Percentiles rank a stretch among this genome's conserved stretches.
Conservation (phyloP, 2,329 filamentous ascomycete species). For the Fusarium luffae region DNA sequence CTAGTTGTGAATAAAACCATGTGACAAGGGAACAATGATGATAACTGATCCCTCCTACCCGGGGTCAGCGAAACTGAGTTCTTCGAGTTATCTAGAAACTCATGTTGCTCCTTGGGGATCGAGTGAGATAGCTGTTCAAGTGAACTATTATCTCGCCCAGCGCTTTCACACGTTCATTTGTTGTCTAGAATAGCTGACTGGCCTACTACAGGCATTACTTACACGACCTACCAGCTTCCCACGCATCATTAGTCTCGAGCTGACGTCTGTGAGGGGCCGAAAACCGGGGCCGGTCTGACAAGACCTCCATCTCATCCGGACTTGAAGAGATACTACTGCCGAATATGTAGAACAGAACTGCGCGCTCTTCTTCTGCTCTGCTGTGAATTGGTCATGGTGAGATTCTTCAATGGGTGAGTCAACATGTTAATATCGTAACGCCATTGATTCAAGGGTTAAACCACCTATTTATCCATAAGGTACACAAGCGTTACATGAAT, state of each 20-base stretch:
- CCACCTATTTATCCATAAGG: constrained; percentile 19
- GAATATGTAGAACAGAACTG: neutral
- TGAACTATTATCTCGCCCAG: neutral
- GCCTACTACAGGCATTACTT: neutral
- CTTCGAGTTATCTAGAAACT: neutral
- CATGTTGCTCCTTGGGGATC: neutral
- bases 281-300: constrained; percentile 8
- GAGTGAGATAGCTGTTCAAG: neutral
- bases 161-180: neutral
- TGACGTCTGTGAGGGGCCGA: constrained; percentile 34
- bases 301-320: constrained; percentile 14
- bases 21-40: neutral
- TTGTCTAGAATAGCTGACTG: neutral
- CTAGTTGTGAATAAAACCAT: neutral
- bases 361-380: constrained; percentile 1
- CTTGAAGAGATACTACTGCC: neutral
- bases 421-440: constrained; percentile 28
- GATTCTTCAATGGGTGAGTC: neutral
- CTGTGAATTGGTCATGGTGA: constrained; percentile 7
- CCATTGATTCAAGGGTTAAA: constrained; percentile 21
- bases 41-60: neutral
- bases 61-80: neutral
- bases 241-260: neutral
- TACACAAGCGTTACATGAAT: constrained; percentile 20
- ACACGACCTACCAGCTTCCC: neutral